A percentile compares a stretch with the other conserved stretches of the same genome.
Evolutionary conservation across 306 rosid species (phyloP).

Genomic region (Carpinus viminea): DNA sequence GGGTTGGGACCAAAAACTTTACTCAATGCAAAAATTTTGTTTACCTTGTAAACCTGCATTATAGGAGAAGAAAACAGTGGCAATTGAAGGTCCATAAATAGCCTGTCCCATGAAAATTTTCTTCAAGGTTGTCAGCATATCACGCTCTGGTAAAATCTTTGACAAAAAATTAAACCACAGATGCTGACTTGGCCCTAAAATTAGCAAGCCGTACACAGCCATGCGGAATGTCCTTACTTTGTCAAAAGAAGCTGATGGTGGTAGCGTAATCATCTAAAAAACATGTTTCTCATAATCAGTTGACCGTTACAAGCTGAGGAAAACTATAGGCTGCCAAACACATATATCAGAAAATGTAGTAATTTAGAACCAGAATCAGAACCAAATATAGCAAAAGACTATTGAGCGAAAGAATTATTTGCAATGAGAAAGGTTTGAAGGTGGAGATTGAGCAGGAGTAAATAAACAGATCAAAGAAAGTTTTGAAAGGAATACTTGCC

Average conservation of each 20-base stretch:
- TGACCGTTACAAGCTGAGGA: constrained; percentile 10
- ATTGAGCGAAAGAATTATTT: background rate
- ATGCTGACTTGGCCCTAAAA: constrained; percentile 82
- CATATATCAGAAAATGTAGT: background rate
- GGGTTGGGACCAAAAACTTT: background rate
- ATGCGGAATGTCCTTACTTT: constrained; percentile 56
- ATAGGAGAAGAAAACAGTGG: constrained; percentile 72
- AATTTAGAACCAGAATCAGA: background rate
- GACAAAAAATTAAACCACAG: constrained; percentile 67
- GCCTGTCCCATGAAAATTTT: constrained; percentile 72
- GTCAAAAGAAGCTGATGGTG: constrained; percentile 50
- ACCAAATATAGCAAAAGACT: background rate
- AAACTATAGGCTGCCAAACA: background rate
- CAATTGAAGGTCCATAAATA: constrained; percentile 59
- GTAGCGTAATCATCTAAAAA: constrained; percentile 53
- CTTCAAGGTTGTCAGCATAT: constrained; percentile 60
- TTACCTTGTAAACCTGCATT: constrained; percentile 63
- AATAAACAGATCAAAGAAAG: background rate
- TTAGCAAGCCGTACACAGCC: constrained; percentile 63
- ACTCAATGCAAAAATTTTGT: background rate
- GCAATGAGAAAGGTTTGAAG: background rate
- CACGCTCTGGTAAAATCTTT: constrained; percentile 51
- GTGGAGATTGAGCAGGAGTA: background rate
- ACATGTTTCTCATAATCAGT: constrained; percentile 8
- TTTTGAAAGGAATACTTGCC: background rate